phyloP scores from a whole-genome alignment of 2,329 filamentous ascomycete genomes.

The Teratosphaeria nubilosa region DNA sequence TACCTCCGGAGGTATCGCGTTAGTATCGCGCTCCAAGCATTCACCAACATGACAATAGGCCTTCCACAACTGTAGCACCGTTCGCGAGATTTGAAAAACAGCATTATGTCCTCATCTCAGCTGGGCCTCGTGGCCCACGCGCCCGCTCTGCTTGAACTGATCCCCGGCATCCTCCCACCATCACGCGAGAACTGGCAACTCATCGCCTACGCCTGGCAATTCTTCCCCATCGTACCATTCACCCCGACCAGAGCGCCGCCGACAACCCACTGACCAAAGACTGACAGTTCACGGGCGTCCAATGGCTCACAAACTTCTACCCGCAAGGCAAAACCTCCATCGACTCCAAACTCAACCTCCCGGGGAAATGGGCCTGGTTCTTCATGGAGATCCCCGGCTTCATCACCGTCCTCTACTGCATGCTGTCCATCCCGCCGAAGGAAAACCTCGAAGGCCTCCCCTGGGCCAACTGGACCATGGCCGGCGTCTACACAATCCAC shows the following conservation, averaged over 20 bases:
- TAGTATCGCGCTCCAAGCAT: background rate
- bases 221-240: slow-evolving; percentile 40
- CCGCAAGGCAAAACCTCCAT: slow-evolving; percentile 88
- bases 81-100: background rate
- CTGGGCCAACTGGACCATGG: slow-evolving; percentile 69
- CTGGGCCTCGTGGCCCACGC: background rate
- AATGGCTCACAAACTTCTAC: slow-evolving; percentile 74
- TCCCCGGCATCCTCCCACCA: slow-evolving; percentile 26
- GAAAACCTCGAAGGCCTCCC: slow-evolving; percentile 52
- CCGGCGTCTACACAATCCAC: slow-evolving; percentile 64
- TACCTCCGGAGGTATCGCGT: too few species aligned
- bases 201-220: slow-evolving; percentile 36
- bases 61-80: background rate
- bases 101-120: background rate
- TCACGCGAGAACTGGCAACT: slow-evolving; percentile 42
- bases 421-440: slow-evolving; percentile 55
- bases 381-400: slow-evolving; percentile 79
- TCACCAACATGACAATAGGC: background rate
- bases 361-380: slow-evolving; percentile 78
- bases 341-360: slow-evolving; percentile 66
- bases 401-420: slow-evolving; percentile 66
- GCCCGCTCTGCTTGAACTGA: background rate
- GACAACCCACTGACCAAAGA: slow-evolving; percentile 5
- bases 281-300: slow-evolving; percentile 57
- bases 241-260: background rate